A percentile compares a stretch with the other conserved stretches of the same genome.
These are phyloP conservation scores for Haplosporangium gracile DNA, from an alignment of 192 early-diverging fungal genomes.

Conservation along the genomic window DNA sequence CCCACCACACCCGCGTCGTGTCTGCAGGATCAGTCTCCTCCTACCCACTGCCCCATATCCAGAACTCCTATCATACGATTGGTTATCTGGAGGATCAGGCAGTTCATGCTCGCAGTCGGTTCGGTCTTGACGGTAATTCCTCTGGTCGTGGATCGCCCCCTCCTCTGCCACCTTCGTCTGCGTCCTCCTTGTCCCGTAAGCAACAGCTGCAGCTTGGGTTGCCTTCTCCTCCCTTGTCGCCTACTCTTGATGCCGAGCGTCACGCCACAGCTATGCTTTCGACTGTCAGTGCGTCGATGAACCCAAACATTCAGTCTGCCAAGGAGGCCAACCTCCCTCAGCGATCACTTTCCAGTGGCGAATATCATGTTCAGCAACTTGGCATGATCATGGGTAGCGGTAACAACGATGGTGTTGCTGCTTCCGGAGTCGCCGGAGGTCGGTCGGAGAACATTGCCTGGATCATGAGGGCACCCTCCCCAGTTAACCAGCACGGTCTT, in stretches of 20 bases:
- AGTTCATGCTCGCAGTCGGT: slow-evolving; percentile 8
- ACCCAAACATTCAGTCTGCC: not conserved
- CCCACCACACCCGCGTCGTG: not conserved
- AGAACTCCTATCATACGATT: slow-evolving; percentile 12
- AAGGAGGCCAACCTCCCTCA: not conserved
- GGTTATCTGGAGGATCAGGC: slow-evolving; percentile 18
- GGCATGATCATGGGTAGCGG: not conserved
- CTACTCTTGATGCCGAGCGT: not conserved
- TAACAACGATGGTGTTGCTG: not conserved
- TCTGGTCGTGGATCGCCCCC: too few species aligned
- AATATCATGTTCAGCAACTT: not conserved
- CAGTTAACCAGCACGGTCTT: not conserved
- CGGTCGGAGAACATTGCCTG: not conserved
- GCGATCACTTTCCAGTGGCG: not conserved
- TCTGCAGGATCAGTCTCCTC: slow-evolving; percentile 1
- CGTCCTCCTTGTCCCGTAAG: not conserved
- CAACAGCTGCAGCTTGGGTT: not conserved
- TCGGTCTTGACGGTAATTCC: not conserved
- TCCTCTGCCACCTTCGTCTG: not conserved
- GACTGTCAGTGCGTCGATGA: not conserved
- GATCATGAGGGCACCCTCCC: not conserved
- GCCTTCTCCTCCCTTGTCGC: slow-evolving; percentile 20
- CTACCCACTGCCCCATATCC: not conserved
- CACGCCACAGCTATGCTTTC: not conserved
- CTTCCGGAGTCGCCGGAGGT: not conserved